phyloP scores from a whole-genome alignment of 371 early-diverging fungal species.

The Coemansia linderi region DNA sequence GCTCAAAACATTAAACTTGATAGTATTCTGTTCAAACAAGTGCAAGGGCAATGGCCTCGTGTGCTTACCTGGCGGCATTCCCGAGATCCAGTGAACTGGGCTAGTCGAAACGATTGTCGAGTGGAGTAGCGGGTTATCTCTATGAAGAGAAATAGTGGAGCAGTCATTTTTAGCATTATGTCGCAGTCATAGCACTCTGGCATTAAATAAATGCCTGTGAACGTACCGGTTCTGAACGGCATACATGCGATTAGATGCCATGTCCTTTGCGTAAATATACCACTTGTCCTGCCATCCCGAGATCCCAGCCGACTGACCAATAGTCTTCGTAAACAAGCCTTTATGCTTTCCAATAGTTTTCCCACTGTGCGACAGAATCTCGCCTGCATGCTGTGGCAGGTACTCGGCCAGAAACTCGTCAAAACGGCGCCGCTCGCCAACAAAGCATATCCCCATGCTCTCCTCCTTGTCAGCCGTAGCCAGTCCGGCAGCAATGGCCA shows the following conservation, averaged over 20 bases:
- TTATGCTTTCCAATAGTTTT: slow-evolving; percentile 59
- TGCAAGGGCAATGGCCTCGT: not conserved
- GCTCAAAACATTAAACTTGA: not conserved
- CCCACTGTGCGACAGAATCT: slow-evolving; percentile 65
- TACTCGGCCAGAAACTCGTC: slow-evolving; percentile 70
- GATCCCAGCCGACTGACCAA: slow-evolving; percentile 42
- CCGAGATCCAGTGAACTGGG: slow-evolving; percentile 59
- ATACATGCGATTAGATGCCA: slow-evolving; percentile 56
- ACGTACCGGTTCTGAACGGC: slow-evolving; percentile 66
- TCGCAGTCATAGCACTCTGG: too few species aligned
- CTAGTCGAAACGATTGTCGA: slow-evolving; percentile 48
- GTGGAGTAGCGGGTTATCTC: slow-evolving; percentile 57
- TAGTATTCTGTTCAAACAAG: not conserved
- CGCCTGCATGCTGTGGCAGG: slow-evolving; percentile 64
- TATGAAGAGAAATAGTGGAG: slow-evolving; percentile 18
- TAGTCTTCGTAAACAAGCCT: slow-evolving; percentile 61
- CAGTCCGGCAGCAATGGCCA: slow-evolving; percentile 66
- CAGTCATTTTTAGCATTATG: not conserved
- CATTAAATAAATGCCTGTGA: too few species aligned
- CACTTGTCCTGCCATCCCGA: slow-evolving; percentile 56
- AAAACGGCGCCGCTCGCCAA: slow-evolving; percentile 80
- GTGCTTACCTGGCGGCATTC: slow-evolving; percentile 45
- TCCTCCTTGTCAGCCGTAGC: slow-evolving; percentile 74
- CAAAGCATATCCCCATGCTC: slow-evolving; percentile 96
- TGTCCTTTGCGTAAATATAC: slow-evolving; percentile 66